Evolutionary conservation across 1,284 basidiomycete genomes (phyloP).

Genomic region (Puccinia hordei): DNA sequence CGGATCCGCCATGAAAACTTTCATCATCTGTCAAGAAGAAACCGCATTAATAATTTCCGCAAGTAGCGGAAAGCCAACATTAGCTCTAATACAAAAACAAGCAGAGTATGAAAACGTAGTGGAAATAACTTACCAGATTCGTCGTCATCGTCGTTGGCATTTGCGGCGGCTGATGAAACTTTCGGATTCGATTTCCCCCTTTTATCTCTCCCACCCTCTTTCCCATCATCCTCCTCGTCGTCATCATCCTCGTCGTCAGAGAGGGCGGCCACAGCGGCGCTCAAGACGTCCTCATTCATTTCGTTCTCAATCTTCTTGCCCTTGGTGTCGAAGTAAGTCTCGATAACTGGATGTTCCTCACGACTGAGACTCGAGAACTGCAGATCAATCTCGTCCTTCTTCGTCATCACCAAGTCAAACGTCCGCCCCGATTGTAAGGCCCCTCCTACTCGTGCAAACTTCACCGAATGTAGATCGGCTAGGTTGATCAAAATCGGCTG

Average conservation of each 20-base stretch:
- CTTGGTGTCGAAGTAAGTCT: conserved; percentile 82
- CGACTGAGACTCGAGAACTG: conserved; percentile 88
- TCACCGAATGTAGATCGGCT: conserved; percentile 83
- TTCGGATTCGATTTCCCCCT: conserved; percentile 53
- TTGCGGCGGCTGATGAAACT: conserved; percentile 29
- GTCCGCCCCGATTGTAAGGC: conserved; percentile 85
- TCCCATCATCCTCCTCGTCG: conserved; percentile 64
- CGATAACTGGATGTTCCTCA: conserved; percentile 87
- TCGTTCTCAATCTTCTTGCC: conserved; percentile 94
- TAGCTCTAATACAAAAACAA: no score
- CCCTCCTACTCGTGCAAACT: conserved; percentile 93
- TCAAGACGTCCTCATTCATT: conserved; percentile 79
- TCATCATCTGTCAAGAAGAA: conserved; percentile 27
- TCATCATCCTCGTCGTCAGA: conserved; percentile 77
- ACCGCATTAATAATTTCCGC: neutral
- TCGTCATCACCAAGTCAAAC: conserved; percentile 89
- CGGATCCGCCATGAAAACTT: conserved; percentile 38
- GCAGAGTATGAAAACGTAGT: neutral
- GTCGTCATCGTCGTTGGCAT: conserved; percentile 53
- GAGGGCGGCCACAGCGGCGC: conserved; percentile 69
- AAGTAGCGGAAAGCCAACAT: no score
- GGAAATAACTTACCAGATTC: conserved; percentile 51
- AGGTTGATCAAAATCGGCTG: conserved; percentile 89
- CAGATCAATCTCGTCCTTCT: conserved; percentile 73
- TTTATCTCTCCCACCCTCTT: conserved; percentile 64